Evolutionary conservation across 75 land plant species (phyloP), one percentile per base, ranked within the genome.

Genomic region (Sequoia sempervirens): DNA sequence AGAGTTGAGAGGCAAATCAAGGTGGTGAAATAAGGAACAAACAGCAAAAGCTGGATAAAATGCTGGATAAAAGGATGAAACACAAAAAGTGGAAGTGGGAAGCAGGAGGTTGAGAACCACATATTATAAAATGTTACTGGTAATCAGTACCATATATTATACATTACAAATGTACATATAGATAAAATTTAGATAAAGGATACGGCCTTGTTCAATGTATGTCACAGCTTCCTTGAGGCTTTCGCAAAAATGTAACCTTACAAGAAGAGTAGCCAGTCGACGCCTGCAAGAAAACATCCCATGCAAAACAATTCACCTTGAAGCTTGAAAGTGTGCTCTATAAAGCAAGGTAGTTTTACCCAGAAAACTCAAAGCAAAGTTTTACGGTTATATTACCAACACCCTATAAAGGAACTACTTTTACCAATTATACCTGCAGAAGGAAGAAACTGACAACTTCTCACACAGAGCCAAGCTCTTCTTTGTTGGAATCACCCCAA

Each of bases 151-250:
- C 6, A 41, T 10, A 76, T 10, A 75, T 75, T 76, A 76, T 76
- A 41, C n/a, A 76, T 26, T 23, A 76, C 12, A 76, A 76, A 76
- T 17, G 45, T 7, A 23, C 11, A 28, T 17, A 68, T 7, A 75
- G 23, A 17, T 56, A 18, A 50, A 38, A 56, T 34, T 15, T 32
- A 68, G 45, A 82, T 37, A 84, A 37, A 58, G 89, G 87, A 87
- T 87, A 87, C 89, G 99, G 30, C 99, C 99, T 84, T 97, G 99
- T 81, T 97, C 97, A 75, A 97, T 93, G 84, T 90, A 97, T 64
- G 93, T 97, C 4, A 94, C 89, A 18, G 99, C 99, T 80, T 97
- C 99, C 81, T 90, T 90, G 81, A 93, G 82, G 80, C 92, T 88
- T 85, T 97, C 99, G 28, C 96, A 96, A 82, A 91, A 92, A 82